Evolutionary conservation across 1,139 yeast species (phyloP), one percentile per base, ranked within the genome.

Genomic region (Trichomonascaceae sp.): DNA sequence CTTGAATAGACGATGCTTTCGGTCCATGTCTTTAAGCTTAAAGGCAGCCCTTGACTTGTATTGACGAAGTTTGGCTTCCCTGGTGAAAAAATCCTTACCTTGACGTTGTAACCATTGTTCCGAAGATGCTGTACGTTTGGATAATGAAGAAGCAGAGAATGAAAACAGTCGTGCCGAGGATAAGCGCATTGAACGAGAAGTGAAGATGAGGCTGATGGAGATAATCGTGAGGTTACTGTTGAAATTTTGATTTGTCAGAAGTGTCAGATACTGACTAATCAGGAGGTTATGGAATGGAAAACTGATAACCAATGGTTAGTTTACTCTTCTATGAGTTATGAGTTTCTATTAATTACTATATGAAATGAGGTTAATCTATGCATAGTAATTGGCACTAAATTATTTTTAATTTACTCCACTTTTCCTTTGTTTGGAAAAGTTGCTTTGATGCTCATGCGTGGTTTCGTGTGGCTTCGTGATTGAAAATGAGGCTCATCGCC

Each of bases 31-130:
- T 19, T 83, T 67, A 45, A 93, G 74, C 66, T 93, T 93, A 72
- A 81, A 91, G 0, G 98, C 98, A 0, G 99, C 99, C 50, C 99
- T 72, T 1, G 97, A 89, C 61, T 84, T 78, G 61, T 80, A 81
- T 56, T 86, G 80, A 51, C 79, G 77, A 10, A 73, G 72, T 63
- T 80, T 83, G 4, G 96, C 90, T 59, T 83, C 83, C 53, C 79
- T 75, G 2, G 89, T 77, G 67, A 76, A 88, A 46, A 65, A 74
- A 67, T 90, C 97, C 20, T 70, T 74, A 41, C 72, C 69, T 59
- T 87, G 95, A 55, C 97, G 77, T 38, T 79, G 75, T 1, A 89
- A 69, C 97, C 98, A 90, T 59, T 84, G 72, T 39, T 72, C 73
- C 0, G 95, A 86, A 0, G 86, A 81, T n/a, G 75, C 52, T 19